Base-by-base conservation (phyloP, 352 stramenopile species). In the Phytophthora ohioensis region DNA sequence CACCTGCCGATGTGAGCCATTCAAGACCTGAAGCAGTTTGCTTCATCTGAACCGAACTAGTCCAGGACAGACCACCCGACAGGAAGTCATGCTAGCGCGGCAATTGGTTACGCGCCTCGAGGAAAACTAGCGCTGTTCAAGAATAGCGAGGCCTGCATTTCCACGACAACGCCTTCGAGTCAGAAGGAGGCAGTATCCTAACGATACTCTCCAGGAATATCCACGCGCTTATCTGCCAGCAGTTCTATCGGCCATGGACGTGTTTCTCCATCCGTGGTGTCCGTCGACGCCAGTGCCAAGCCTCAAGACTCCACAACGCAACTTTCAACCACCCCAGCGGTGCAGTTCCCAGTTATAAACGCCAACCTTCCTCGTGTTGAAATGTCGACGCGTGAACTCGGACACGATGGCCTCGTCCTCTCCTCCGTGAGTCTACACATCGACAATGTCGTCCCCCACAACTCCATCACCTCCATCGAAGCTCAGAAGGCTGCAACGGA, bases 361-460 rank as follows among this genome's bases (percentile, higher is more conserved):
- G 35, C 35, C 35, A 7, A 39, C 7, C 42, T 27, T 48, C 42
- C 9, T 21, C 13, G 9, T 9, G 17, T 39, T 21, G 45, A 51
- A 15, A 76, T 76, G 69, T 56, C 69, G 27, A 61, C 64, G 10
- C 53, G 41, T 58, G 64, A 70, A 11, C 30, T 59, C 30, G 38
- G 48, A 12, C 54, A 57, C n/a, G 57, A 71, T 7, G 51, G 63
- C 5, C 69, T 83, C 39, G 75, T 76, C 13, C 77, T 90, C 56
- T 73, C 80, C 27, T 79, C 59, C 21, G 73, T 91, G 38, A 83
- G 77, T 21, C 66, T 92, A 32, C 76, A 90, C 49, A 88, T 92
- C 53, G 84, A 79, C 54, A 77, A 59, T 47, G 57, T 92, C 61
- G 54, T 88, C 12, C 84, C 84, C 10, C 73, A 57, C 51, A 48